Conservation (phyloP, 164 flowering plant species). For the Magnolia sinica region DNA sequence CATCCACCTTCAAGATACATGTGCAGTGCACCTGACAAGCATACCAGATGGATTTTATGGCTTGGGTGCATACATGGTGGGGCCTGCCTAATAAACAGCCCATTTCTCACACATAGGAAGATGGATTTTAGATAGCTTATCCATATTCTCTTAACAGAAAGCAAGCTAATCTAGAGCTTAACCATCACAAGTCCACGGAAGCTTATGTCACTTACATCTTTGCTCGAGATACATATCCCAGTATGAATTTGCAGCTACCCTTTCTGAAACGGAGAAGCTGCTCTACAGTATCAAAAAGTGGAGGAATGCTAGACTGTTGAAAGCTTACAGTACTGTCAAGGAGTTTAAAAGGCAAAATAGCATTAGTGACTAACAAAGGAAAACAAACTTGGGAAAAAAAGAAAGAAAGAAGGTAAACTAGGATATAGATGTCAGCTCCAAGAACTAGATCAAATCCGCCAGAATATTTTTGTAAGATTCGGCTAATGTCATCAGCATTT, state of each 20-base stretch:
- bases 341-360: conserved; percentile 15
- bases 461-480: conserved; percentile 44
- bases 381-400: not conserved
- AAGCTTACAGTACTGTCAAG: conserved; percentile 72
- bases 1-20: no score
- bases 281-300: conserved; percentile 72
- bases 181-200: not conserved
- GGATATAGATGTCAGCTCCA: conserved; percentile 99
- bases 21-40: no score
- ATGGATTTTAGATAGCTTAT: not conserved
- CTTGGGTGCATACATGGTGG: no score
- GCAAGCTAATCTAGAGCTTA: not conserved
- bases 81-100: no score
- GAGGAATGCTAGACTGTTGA: conserved; percentile 77
- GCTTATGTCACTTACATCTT: conserved; percentile 49
- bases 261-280: conserved; percentile 41
- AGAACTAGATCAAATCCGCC: conserved; percentile 87
- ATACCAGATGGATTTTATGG: no score
- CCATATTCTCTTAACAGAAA: not conserved
- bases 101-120: no score
- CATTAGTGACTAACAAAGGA: not conserved
- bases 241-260: conserved; percentile 62
- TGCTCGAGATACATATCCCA: conserved; percentile 80
- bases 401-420: not conserved
- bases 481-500: conserved; percentile 47